These are phyloP conservation scores for Claviceps spartinae DNA, from an alignment of 2,329 filamentous ascomycete genomes.

Conservation along the genomic window DNA sequence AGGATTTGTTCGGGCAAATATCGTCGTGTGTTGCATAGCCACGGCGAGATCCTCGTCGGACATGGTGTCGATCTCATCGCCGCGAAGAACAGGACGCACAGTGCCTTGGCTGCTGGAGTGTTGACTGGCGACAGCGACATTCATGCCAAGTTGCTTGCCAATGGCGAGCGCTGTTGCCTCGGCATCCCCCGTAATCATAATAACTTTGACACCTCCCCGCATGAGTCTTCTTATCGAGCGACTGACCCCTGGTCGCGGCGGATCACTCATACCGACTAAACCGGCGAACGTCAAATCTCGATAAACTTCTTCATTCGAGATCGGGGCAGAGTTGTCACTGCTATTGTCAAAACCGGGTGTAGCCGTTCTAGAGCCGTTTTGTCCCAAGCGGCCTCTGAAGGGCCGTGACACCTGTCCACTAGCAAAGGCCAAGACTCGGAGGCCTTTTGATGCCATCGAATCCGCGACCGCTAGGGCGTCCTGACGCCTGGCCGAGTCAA, in stretches of 20 bases:
- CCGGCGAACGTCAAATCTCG: constrained; percentile 79
- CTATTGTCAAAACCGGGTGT: constrained; percentile 32
- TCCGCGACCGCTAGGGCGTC: constrained; percentile 71
- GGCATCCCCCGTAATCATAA: constrained; percentile 98
- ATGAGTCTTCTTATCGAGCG: constrained; percentile 80
- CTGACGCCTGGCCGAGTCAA: constrained; percentile 63
- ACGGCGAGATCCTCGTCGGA: constrained; percentile 69
- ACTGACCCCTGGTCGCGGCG: constrained; percentile 79
- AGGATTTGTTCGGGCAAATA: constrained; percentile 91
- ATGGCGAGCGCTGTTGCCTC: constrained; percentile 92
- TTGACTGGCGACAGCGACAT: constrained; percentile 44
- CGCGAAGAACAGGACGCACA: constrained; percentile 62
- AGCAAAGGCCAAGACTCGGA: constrained; percentile 85
- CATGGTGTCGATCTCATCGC: constrained; percentile 90
- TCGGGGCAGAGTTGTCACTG: constrained; percentile 27
- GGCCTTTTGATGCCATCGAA: constrained; percentile 73
- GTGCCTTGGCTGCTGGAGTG: constrained; percentile 41
- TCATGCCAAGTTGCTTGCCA: constrained; percentile 89
- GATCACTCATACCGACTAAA: constrained; percentile 93
- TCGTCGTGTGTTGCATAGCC: constrained; percentile 77
- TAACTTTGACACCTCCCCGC: constrained; percentile 88
- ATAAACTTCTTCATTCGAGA: constrained; percentile 57
- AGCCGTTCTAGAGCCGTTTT: constrained; percentile 31
- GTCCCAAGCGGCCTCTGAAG: constrained; percentile 25
- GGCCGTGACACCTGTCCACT: constrained; percentile 55